Evolutionary conservation across 2,329 filamentous ascomycete genomes (phyloP).

Genomic region (Trichoderma polysporum): DNA sequence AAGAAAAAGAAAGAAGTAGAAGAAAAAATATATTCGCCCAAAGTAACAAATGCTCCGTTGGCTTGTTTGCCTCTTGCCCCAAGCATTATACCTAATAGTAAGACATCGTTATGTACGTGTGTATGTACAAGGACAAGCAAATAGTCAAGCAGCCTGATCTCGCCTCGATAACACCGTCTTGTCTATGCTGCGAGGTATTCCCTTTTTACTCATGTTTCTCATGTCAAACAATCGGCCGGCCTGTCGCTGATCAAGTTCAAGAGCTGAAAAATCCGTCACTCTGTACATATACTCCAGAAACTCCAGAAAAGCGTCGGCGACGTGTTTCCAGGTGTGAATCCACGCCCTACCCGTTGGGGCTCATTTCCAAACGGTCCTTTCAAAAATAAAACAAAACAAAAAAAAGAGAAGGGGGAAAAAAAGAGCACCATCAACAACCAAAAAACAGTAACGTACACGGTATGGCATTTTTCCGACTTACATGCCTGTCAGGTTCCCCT

Average conservation of each 20-base stretch:
- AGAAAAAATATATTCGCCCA: neutral
- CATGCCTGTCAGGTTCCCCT: neutral
- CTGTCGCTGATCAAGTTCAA: constrained; percentile 12
- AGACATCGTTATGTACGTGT: constrained; percentile 3
- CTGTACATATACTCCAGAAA: constrained; percentile 8
- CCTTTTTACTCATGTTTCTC: constrained; percentile 14
- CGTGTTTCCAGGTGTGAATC: neutral
- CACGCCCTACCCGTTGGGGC: neutral
- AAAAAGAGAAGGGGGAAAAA: neutral
- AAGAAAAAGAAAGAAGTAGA: neutral
- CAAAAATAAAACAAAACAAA: neutral
- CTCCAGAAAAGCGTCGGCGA: neutral
- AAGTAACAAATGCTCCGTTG: constrained; percentile 7
- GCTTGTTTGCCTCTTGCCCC: neutral
- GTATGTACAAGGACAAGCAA: constrained; percentile 9
- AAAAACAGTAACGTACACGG: neutral
- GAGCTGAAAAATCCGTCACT: neutral
- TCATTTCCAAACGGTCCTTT: neutral
- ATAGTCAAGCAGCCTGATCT: neutral
- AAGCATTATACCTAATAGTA: neutral
- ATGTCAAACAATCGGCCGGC: neutral
- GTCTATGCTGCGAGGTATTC: constrained; percentile 8
- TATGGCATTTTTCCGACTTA: neutral
- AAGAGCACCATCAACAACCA: neutral
- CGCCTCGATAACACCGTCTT: constrained; percentile 8